Conservation (phyloP, 257 asterid genomes). For the Anisodus acutangulus region DNA sequence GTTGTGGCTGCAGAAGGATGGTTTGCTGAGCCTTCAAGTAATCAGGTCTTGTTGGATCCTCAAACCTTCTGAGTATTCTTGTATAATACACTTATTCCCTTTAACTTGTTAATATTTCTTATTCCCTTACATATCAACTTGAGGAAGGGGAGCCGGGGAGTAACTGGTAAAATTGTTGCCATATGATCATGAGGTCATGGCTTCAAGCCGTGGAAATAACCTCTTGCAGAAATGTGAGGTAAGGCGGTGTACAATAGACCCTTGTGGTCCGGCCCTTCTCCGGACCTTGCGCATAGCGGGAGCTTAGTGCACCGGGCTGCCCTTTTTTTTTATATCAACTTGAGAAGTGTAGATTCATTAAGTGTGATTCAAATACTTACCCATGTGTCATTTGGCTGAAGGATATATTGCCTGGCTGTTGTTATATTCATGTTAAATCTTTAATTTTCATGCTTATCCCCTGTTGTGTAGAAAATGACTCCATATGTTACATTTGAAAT, state of each 20-base stretch:
- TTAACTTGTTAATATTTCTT: not conserved
- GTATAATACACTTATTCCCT: not conserved
- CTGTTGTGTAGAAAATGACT: not conserved
- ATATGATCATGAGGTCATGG: too few relatives aligned
- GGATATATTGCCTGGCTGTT: not conserved
- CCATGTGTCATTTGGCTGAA: not conserved
- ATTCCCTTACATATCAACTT: not conserved
- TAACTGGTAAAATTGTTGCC: too few relatives aligned
- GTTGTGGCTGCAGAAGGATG: conserved; percentile 74
- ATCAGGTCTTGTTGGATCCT: conserved; percentile 60
- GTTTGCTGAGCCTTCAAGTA: conserved; percentile 58
- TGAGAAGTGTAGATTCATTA: not conserved
- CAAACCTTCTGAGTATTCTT: not conserved
- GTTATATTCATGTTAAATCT: too few relatives aligned
- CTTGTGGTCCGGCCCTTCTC: too few relatives aligned
- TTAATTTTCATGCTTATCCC: not conserved
- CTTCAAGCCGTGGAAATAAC: too few relatives aligned
- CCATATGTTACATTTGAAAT: conserved; percentile 10
- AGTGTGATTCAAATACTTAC: not conserved
- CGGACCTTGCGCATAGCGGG: too few relatives aligned
- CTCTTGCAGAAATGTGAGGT: too few relatives aligned
- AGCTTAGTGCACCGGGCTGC: too few relatives aligned
- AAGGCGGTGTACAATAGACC: too few relatives aligned
- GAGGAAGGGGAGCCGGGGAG: too few relatives aligned
- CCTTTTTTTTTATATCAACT: not conserved